Base-by-base conservation (phyloP, 2,329 filamentous ascomycete species). In the Pseudogymnoascus sp. region DNA sequence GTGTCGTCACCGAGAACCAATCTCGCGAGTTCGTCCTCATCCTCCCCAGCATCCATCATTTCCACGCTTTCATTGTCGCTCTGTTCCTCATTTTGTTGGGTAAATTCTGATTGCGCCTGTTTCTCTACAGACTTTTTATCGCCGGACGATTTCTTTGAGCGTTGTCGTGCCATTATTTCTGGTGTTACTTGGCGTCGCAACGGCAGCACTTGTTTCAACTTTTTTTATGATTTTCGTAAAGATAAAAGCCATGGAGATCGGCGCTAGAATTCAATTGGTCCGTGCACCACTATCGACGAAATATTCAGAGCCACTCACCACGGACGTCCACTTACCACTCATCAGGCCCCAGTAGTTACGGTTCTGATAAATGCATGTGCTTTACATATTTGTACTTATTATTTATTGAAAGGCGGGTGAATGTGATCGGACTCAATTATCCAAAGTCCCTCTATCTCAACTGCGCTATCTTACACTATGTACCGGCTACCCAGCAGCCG, bases 1-100 rank as follows among this genome's bases (percentile, higher is more conserved):
- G 85, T 83, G 56, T 88, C 86, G 76, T 96, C 90, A 63, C 95
- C 95, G 66, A 99, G 90, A 3, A 99, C 89, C 66, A 97, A 79
- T 67, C 87, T 85, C 78, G 97, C 93, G 31, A 97, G 84, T 73
- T 93, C 91, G 71, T 89, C 86, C 74, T 97, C 93, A 26, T 89
- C 87, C 13, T 86, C 87, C 73, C 96, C 91, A 73, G 93, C 95
- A 60, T 89, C 87, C 62, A 78, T 71, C 11, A 75, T 68, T 2
- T 73, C 72, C 1, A 72, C 67, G 46, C 69, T 69, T 26, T 73
- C 70, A 66, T 69, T 67, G 10, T 71, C 70, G 63, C 67, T 70
- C 3, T 63, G 68, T 46, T 62, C 67, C 21, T 65, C 63, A 17
- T 66, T 63, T 33, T 60, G 63, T 37, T 64, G 63, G 4, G 56